Base-by-base conservation (phyloP, 2,329 filamentous ascomycete genomes). In the Aotearoamyces nothofagi region DNA sequence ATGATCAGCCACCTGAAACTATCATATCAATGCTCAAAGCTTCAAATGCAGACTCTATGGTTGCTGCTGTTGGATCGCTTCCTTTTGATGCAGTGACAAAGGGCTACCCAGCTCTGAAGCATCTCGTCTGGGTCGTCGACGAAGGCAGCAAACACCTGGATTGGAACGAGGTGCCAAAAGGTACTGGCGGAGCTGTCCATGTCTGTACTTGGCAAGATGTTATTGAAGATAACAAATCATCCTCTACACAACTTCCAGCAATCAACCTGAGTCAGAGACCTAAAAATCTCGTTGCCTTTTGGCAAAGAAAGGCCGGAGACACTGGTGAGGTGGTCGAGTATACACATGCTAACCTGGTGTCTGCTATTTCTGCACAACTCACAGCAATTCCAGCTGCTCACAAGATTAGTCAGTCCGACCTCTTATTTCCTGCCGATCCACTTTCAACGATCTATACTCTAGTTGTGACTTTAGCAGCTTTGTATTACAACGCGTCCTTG, bases 151-250 rank as follows among this genome's bases (percentile, higher is more conserved):
- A 73, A 42, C 87, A 96, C 49, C 78, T 98, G 66, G 86, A 93
- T 54, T 98, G 87, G 86, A 86, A 82, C 42, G 81, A 87, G 48
- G 70, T 86, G 2, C 84, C 86, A 8, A 69, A 78, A 45, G 78
- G 79, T 29, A 75, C 77, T 32, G 77, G 77, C 10, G 69, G 77
- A 33, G 73, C 66, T 36, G 63, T 92, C 35, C 79, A 79, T 32
- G 79, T 94, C 10, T 69, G 75, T n/a, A 90, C 87, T 9, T 98
- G 87, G 86, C 81, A 92, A 45, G 81, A 94, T 34, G 67, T 96
- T 30, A 58, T 94, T 15, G 70, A 78, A 39, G 79, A 90, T 36
- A 63, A 66, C 39, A 69, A 72, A 11, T 55, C 59, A 15, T 60
- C 58, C 30, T 68, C 64, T 23, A 57, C 57, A 5, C 69, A 81